Evolutionary conservation across 768 basidiomycete genomes (phyloP).

Genomic region (Tricholoma flavovirens): DNA sequence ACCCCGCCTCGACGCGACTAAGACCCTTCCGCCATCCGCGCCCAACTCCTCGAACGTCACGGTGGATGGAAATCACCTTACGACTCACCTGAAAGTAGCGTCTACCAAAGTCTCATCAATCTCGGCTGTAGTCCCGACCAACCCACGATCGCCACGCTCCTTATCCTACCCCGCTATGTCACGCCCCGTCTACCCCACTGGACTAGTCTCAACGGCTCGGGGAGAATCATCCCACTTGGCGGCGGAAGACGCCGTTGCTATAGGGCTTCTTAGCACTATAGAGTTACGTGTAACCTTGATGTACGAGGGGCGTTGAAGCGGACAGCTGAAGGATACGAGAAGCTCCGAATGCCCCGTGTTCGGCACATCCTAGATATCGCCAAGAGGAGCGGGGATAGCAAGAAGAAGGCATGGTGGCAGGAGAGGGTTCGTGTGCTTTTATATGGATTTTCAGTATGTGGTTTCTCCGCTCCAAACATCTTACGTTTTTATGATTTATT

Average conservation of each 20-base stretch:
- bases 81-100: slow-evolving; percentile 19
- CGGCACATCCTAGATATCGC: slow-evolving; percentile 27
- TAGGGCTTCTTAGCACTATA: slow-evolving; percentile 30
- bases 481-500: background rate
- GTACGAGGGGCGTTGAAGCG: slow-evolving; percentile 12
- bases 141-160: slow-evolving; percentile 14
- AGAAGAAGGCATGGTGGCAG: slow-evolving; percentile 24
- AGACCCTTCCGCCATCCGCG: slow-evolving; percentile 17
- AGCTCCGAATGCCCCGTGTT: slow-evolving; percentile 28
- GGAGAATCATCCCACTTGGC: slow-evolving; percentile 34
- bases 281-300: slow-evolving; percentile 6
- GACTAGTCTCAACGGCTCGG: slow-evolving; percentile 24
- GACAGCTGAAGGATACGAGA: slow-evolving; percentile 27
- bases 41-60: slow-evolving; percentile 27
- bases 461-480: background rate
- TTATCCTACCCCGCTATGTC: slow-evolving; percentile 33
- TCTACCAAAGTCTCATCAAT: slow-evolving; percentile 23
- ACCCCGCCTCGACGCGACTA: slow-evolving; percentile 21
- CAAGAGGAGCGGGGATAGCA: slow-evolving; percentile 24
- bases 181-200: slow-evolving; percentile 30
- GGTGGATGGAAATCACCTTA: slow-evolving; percentile 30
- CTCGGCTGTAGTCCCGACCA: slow-evolving; percentile 21
- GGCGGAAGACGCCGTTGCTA: slow-evolving; percentile 35
- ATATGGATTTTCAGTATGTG: slow-evolving; percentile 29
- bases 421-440: slow-evolving; percentile 26